Conservation (phyloP, 2,329 filamentous ascomycete genomes). For the Botrytis tulipae region DNA sequence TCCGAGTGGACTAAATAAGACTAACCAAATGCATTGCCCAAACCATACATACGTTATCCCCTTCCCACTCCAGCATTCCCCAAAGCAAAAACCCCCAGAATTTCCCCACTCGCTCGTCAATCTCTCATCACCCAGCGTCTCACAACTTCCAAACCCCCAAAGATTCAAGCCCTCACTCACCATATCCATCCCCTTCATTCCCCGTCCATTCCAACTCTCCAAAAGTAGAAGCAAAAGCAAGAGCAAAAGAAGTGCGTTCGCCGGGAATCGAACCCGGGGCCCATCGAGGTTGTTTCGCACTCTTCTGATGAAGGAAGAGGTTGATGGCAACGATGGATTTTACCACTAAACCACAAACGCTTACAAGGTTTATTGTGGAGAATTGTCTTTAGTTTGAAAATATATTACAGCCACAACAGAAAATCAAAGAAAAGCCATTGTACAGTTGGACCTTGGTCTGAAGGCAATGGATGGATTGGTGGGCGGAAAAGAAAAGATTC, state of each 20-base stretch:
- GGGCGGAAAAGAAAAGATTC: background rate
- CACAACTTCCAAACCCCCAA: background rate
- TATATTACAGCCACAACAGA: too few relatives aligned
- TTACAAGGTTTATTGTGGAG: background rate
- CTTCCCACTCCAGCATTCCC: background rate
- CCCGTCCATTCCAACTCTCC: too few relatives aligned
- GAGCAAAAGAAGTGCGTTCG: background rate
- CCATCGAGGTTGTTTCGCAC: background rate
- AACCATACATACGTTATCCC: background rate
- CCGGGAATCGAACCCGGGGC: slow-evolving; percentile 7
- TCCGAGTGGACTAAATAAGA: background rate
- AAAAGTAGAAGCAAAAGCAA: too few relatives aligned
- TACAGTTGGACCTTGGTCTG: too few relatives aligned
- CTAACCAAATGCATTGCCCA: background rate
- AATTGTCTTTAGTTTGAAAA: accelerated
- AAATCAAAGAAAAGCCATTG: too few relatives aligned
- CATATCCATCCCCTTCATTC: background rate
- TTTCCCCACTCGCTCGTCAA: background rate
- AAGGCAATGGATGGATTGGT: too few relatives aligned
- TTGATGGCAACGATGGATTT: slow-evolving; percentile 24
- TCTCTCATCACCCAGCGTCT: too few relatives aligned
- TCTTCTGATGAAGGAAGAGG: too few relatives aligned
- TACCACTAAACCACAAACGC: slow-evolving; percentile 27
- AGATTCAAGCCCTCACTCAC: background rate
- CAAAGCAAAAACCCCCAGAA: background rate